A percentile compares a stretch with the other conserved stretches of the same genome.
Conservation (phyloP, 2,329 filamentous ascomycete genomes). For the Xylaria sp. region DNA sequence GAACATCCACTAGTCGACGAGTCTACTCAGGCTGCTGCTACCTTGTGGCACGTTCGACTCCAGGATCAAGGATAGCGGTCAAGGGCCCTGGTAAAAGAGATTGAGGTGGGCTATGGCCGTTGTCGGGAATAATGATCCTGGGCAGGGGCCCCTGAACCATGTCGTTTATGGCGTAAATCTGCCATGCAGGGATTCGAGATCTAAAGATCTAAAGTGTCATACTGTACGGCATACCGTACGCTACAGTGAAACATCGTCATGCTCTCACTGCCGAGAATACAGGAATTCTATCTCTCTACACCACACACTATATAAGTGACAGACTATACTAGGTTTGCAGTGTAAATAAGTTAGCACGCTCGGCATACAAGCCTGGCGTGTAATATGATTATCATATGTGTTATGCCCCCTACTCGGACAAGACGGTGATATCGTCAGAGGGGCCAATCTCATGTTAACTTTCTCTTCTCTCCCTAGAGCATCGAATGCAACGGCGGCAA, state of each 20-base stretch:
- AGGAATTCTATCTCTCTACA: neutral
- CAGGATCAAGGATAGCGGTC: conserved; percentile 29
- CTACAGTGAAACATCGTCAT: conserved; percentile 14
- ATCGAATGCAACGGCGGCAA: no score
- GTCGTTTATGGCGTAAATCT: conserved; percentile 35
- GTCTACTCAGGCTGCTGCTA: conserved; percentile 20
- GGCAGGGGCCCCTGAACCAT: conserved; percentile 29
- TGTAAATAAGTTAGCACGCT: neutral
- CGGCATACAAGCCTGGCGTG: conserved; percentile 2
- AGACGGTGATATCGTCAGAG: neutral
- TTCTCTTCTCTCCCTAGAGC: neutral
- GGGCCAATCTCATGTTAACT: neutral
- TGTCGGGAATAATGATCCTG: conserved; percentile 31
- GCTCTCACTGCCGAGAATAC: neutral
- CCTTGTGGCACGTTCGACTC: conserved; percentile 31
- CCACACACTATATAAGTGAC: no score
- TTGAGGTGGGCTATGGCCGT: conserved; percentile 29
- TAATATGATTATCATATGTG: neutral
- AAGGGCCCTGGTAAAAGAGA: conserved; percentile 27
- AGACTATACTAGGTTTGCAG: neutral
- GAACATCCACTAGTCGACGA: conserved; percentile 6
- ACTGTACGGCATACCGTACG: conserved; percentile 9
- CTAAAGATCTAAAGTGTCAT: conserved; percentile 23
- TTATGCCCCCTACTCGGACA: neutral
- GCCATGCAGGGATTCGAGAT: conserved; percentile 31